These are phyloP conservation scores for Penicillium daleae DNA, from an alignment of 495 filamentous ascomycete genomes.

Conservation along the genomic window DNA sequence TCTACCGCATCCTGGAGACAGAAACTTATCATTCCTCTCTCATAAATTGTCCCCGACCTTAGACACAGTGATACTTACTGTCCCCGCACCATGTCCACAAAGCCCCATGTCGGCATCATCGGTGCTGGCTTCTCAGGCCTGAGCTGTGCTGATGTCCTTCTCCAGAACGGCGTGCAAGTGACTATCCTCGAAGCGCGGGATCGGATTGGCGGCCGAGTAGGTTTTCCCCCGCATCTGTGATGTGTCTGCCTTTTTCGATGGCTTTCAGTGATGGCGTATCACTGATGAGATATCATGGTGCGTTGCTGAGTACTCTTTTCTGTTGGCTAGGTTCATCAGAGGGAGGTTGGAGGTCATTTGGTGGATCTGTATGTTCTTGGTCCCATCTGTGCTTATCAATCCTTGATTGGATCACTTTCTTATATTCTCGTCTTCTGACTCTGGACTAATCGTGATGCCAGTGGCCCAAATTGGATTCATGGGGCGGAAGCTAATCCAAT, in stretches of 20 bases:
- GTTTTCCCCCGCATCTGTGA: conserved; percentile 16
- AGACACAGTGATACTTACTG: no score
- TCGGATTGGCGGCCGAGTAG: conserved; percentile 81
- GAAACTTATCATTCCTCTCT: neutral
- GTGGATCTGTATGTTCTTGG: conserved; percentile 48
- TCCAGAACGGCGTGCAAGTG: conserved; percentile 77
- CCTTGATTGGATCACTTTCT: neutral
- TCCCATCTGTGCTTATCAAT: neutral
- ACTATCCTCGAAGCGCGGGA: conserved; percentile 85
- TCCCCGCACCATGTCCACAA: conserved; percentile 32
- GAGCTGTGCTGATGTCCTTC: conserved; percentile 79
- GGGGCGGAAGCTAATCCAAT: conserved; percentile 87
- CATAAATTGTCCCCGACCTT: no score
- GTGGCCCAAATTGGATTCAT: conserved; percentile 96
- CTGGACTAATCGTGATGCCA: conserved; percentile 24
- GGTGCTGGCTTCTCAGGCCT: conserved; percentile 90
- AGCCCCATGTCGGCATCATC: conserved; percentile 69
- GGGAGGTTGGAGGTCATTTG: conserved; percentile 40
- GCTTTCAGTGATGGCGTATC: neutral
- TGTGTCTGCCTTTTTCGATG: neutral
- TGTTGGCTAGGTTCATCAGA: conserved; percentile 43
- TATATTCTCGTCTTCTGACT: neutral
- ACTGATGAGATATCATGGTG: neutral
- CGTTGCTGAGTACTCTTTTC: conserved; percentile 2
- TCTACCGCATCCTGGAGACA: conserved; percentile 10